Conservation (phyloP, 768 basidiomycete species). For the Boletus insuetus region DNA sequence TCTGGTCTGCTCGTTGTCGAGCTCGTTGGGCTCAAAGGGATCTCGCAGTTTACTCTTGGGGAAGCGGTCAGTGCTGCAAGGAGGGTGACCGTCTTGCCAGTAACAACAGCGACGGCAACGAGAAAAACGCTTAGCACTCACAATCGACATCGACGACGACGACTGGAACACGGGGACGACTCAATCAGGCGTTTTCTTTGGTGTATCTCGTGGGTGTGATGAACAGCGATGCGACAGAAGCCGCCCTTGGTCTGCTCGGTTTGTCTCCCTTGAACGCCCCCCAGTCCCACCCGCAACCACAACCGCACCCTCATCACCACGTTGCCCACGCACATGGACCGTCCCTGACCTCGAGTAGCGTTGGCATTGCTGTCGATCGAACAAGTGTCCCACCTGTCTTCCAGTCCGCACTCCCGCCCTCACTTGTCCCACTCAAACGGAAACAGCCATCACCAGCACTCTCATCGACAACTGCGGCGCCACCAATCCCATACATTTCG, state of each 20-base stretch:
- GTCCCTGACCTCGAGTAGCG: constrained; percentile 23
- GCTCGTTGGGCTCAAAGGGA: constrained; percentile 14
- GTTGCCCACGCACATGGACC: constrained; percentile 26
- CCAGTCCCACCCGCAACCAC: constrained; percentile 25
- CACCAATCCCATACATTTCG: constrained; percentile 1
- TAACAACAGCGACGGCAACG: constrained; percentile 8
- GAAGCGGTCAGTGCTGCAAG: constrained; percentile 6
- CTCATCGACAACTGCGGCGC: constrained; percentile 4
- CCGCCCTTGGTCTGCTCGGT: constrained; percentile 55
- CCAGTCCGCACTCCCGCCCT: constrained; percentile 23
- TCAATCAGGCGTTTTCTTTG: constrained; percentile 2
- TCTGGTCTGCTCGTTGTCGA: constrained; percentile 15
- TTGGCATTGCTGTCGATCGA: constrained; percentile 28
- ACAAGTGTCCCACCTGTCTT: constrained; percentile 17
- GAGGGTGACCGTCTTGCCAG: neutral
- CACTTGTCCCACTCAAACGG: constrained; percentile 42
- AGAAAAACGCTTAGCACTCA: constrained; percentile 16
- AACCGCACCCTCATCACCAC: constrained; percentile 25
- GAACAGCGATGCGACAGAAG: constrained; percentile 58
- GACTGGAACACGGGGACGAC: constrained; percentile 7
- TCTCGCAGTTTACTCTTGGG: neutral
- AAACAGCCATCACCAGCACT: constrained; percentile 31
- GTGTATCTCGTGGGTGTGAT: constrained; percentile 28
- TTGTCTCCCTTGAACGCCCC: constrained; percentile 40
- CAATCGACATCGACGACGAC: constrained; percentile 13